Percentiles rank a stretch among this genome's conserved stretches.
Evolutionary conservation across 2,329 filamentous ascomycete genomes (phyloP).

Genomic region (Cadophora luteo-olivacea): DNA sequence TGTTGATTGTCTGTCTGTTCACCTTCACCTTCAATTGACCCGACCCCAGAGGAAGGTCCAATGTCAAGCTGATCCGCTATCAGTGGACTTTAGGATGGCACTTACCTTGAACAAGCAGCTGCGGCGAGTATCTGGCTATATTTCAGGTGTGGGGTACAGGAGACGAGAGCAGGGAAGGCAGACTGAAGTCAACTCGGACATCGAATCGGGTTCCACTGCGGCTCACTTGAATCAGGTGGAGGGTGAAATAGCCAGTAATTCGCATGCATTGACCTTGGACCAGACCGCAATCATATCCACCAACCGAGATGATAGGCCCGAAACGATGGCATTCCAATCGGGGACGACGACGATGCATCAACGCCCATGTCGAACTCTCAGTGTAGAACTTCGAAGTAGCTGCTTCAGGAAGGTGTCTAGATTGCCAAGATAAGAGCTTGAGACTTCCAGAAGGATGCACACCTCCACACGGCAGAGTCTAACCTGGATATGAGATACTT

Average conservation of each 20-base stretch:
- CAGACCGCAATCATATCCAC: not conserved
- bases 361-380: not conserved
- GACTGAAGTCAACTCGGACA: too few relatives aligned
- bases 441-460: not conserved
- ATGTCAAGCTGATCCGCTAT: slow-evolving; percentile 7
- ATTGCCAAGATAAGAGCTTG: not conserved
- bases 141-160: slow-evolving; percentile 7
- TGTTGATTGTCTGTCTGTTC: not conserved
- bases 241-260: too few relatives aligned
- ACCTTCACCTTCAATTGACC: not conserved
- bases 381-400: not conserved
- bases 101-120: slow-evolving; percentile 1
- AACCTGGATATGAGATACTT: not conserved
- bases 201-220: not conserved
- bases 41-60: not conserved
- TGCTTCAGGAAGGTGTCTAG: not conserved
- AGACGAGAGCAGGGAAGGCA: not conserved
- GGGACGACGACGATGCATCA: not conserved
- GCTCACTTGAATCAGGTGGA: not conserved
- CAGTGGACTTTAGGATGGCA: not conserved
- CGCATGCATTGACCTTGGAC: not conserved
- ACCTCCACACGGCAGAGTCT: not conserved
- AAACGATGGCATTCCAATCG: not conserved
- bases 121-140: not conserved
- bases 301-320: not conserved